Percentiles rank a stretch among this genome's conserved stretches.
phyloP scores from a whole-genome alignment of 805 yeast species.

The Wickerhamiella nectarea region DNA sequence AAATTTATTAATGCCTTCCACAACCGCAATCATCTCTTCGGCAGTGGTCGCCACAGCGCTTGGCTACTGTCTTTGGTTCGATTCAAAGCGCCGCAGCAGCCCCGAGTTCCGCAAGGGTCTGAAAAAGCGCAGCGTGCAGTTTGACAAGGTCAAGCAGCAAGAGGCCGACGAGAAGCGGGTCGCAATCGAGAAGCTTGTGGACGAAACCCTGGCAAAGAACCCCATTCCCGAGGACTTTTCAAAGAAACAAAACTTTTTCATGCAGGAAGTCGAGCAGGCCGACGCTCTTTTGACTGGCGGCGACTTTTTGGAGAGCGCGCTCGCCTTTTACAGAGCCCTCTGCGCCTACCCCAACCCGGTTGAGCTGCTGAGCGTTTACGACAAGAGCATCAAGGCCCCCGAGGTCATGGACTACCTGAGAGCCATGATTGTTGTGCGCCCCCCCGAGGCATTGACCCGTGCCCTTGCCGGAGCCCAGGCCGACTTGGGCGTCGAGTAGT shows the following conservation, averaged over 20 bases:
- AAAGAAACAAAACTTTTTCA: constrained; percentile 66
- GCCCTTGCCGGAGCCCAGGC: constrained; percentile 37
- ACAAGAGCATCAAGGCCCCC: constrained; percentile 70
- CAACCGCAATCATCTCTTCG: constrained; percentile 23
- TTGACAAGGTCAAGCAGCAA: constrained; percentile 42
- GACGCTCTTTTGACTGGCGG: constrained; percentile 67
- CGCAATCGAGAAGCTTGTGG: constrained; percentile 46
- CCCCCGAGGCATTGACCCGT: constrained; percentile 61
- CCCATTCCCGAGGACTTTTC: constrained; percentile 62
- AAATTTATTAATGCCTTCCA: constrained; percentile 22
- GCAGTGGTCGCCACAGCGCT: constrained; percentile 24
- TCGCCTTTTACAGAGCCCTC: constrained; percentile 84
- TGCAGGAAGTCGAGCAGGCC: constrained; percentile 71
- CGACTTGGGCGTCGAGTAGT: constrained; percentile 10
- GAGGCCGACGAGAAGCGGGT: constrained; percentile 42
- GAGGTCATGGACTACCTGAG: constrained; percentile 65
- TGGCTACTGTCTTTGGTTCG: constrained; percentile 73
- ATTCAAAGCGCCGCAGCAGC: constrained; percentile 75
- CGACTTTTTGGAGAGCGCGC: constrained; percentile 54
- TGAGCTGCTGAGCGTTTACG: constrained; percentile 78
- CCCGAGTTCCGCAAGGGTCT: constrained; percentile 68
- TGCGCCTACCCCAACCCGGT: constrained; percentile 91
- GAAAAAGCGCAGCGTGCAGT: constrained; percentile 47
- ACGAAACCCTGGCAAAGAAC: constrained; percentile 47
- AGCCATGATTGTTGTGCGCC: constrained; percentile 79